These are phyloP conservation scores for Podaxis sp. DNA, from an alignment of 768 basidiomycete species.

Conservation along the genomic window DNA sequence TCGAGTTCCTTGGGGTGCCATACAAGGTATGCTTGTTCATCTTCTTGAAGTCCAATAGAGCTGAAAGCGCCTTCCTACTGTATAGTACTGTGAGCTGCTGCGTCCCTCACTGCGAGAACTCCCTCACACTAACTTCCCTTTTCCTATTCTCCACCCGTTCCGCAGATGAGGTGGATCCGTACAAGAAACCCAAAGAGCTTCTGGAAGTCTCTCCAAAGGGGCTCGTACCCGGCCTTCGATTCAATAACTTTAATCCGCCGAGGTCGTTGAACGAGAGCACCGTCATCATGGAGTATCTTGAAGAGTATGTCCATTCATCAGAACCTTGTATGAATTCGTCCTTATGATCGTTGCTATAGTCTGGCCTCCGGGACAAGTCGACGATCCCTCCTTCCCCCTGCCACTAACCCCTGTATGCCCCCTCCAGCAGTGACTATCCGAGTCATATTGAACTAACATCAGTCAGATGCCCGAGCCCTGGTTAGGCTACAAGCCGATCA, in stretches of 20 bases:
- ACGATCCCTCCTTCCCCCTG: slow-evolving; percentile 56
- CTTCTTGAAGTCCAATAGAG: neutral
- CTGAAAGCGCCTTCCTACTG: neutral
- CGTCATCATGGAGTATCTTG: slow-evolving; percentile 75
- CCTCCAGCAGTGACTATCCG: neutral
- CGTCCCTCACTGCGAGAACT: neutral
- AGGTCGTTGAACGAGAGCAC: slow-evolving; percentile 76
- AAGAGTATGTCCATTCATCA: slow-evolving; percentile 52
- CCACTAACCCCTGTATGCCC: slow-evolving; percentile 56
- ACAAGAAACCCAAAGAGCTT: slow-evolving; percentile 77
- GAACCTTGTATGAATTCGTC: neutral
- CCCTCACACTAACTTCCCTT: neutral
- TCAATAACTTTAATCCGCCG: slow-evolving; percentile 54
- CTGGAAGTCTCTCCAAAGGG: slow-evolving; percentile 84
- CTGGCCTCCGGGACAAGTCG: slow-evolving; percentile 48
- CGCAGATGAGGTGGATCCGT: slow-evolving; percentile 78
- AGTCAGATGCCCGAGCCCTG: slow-evolving; percentile 63
- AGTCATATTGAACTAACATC: neutral
- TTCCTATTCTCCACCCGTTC: neutral
- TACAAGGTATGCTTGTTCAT: slow-evolving; percentile 54
- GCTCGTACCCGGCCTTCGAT: slow-evolving; percentile 68
- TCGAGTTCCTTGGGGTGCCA: slow-evolving; percentile 68
- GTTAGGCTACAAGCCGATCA: slow-evolving; percentile 70
- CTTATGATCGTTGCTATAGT: neutral
- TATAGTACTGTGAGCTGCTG: slow-evolving; percentile 23